A percentile compares a stretch with the other conserved stretches of the same genome.
Conservation (phyloP, 805 yeast genomes). For the Saturnispora kantuleensis region DNA sequence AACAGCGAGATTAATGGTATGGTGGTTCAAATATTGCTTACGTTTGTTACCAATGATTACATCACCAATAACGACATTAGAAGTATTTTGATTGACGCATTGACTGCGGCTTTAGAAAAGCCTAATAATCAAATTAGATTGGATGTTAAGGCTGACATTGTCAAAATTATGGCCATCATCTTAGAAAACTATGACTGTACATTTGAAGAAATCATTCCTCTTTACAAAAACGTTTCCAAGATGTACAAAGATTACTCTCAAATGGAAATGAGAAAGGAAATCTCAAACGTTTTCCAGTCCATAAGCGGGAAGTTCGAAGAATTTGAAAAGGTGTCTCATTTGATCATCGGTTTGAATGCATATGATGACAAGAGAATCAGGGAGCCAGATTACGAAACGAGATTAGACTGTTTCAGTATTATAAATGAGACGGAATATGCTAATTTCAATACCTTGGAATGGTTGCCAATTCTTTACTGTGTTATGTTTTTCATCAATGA, state of each 20-base stretch:
- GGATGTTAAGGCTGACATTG: slow-evolving; percentile 44
- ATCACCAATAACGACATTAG: slow-evolving; percentile 47
- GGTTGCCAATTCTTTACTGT: slow-evolving; percentile 71
- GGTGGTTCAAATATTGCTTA: slow-evolving; percentile 41
- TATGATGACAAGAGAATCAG: slow-evolving; percentile 51
- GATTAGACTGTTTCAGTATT: slow-evolving; percentile 56
- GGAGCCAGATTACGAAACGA: slow-evolving; percentile 69
- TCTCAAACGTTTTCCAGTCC: slow-evolving; percentile 49
- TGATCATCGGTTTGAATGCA: slow-evolving; percentile 63
- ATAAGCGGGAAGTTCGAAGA: slow-evolving; percentile 45
- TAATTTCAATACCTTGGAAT: slow-evolving; percentile 42
- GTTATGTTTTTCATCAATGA: slow-evolving; percentile 66
- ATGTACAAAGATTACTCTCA: slow-evolving; percentile 53
- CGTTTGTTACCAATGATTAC: slow-evolving; percentile 48
- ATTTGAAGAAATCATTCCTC: slow-evolving; percentile 36
- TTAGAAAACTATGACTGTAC: slow-evolving; percentile 44
- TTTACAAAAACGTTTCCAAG: slow-evolving; percentile 23
- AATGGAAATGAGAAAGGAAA: slow-evolving; percentile 47
- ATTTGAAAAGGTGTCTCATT: slow-evolving; percentile 34
- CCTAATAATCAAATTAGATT: slow-evolving; percentile 42
- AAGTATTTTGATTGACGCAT: slow-evolving; percentile 42
- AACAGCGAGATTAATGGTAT: slow-evolving; percentile 40
- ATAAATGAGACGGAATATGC: slow-evolving; percentile 49
- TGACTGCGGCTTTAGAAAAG: slow-evolving; percentile 51
- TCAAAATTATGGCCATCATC: slow-evolving; percentile 47